Evolutionary conservation across 2,329 filamentous ascomycete genomes (phyloP), one percentile per base, ranked within the genome.

Genomic region (Lasiodiplodia sp.): DNA sequence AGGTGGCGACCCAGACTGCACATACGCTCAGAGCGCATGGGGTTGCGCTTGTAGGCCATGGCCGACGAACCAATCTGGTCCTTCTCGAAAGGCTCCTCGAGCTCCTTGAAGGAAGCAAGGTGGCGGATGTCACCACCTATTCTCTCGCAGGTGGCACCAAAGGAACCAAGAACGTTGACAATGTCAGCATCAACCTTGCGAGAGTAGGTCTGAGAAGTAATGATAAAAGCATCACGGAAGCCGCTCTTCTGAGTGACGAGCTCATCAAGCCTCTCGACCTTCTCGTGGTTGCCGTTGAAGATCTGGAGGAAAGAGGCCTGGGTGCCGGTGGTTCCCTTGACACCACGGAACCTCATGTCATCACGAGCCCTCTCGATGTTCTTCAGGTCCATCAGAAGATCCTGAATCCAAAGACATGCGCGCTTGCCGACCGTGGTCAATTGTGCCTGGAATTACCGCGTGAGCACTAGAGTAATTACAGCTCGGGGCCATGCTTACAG

Each of bases 31-130:
- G 83, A 87, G 75, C 86, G 79, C 87, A 90, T 79, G 78, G 83
- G 77, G 79, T 85, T 85, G 71, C 88, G 85, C 83, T 91, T 91
- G 83, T 91, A 91, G 3, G 89, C 89, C 80, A 87, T 87, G 69
- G 79, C 79, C 2, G 74, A 78, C 55, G 84, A 88, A 34, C 91
- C 92, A 72, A 94, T 93, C 81, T 96, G 93, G 72, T 89, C 87
- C 74, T 88, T 89, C 82, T 94, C 92, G 73, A 93, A 92, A 0
- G 92, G 92, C 83, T 94, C 92, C 77, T 96, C 94, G 69, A 96
- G 84, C 79, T 96, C 93, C 84, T 97, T 96, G 81, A 89, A 87
- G 70, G 87, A 84, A 2, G 90, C 90, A 31, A 94, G 84, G 76
- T 92, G 90, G 60, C 92, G 87, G 72, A 96, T 91, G 74, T 94